Conservation (phyloP, 2,329 filamentous ascomycete species). For the Penicillium olsonii region DNA sequence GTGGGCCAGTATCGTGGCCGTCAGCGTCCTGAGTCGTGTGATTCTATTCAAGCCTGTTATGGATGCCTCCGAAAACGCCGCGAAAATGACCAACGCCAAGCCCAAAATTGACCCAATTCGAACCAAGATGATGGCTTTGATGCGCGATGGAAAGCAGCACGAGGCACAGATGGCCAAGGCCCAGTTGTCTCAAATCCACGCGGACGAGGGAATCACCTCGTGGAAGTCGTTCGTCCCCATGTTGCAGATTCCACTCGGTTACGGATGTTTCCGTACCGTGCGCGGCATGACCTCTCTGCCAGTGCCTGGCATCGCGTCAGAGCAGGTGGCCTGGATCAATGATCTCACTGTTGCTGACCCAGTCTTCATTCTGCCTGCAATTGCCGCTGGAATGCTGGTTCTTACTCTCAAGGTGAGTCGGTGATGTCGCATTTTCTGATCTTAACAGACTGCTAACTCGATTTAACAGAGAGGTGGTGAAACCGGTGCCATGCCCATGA, state of each 20-base stretch:
- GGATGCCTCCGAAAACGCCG: constrained; percentile 61
- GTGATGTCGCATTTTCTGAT: background rate
- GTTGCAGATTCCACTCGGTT: constrained; percentile 70
- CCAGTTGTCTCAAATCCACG: constrained; percentile 56
- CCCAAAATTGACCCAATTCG: constrained; percentile 59
- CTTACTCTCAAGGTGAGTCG: constrained; percentile 59
- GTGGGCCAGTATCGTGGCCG: constrained; percentile 72
- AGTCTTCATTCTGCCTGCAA: constrained; percentile 69
- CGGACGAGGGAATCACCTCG: constrained; percentile 56
- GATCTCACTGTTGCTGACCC: constrained; percentile 79
- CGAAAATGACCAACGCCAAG: constrained; percentile 63
- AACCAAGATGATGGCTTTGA: constrained; percentile 53
- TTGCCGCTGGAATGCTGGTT: constrained; percentile 60
- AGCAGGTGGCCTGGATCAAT: constrained; percentile 74
- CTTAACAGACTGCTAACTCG: background rate
- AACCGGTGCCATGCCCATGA: constrained; percentile 34
- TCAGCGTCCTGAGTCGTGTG: constrained; percentile 66
- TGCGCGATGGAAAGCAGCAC: constrained; percentile 48
- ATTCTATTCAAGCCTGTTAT: constrained; percentile 67
- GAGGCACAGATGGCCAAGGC: constrained; percentile 49
- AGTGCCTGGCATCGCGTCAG: constrained; percentile 73
- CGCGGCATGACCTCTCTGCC: constrained; percentile 74
- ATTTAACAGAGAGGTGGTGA: constrained; percentile 40
- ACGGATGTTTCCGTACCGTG: constrained; percentile 77
- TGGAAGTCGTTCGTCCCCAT: constrained; percentile 58